Conservation (phyloP, 2,329 filamentous ascomycete genomes). For the Aureobasidium sp. region DNA sequence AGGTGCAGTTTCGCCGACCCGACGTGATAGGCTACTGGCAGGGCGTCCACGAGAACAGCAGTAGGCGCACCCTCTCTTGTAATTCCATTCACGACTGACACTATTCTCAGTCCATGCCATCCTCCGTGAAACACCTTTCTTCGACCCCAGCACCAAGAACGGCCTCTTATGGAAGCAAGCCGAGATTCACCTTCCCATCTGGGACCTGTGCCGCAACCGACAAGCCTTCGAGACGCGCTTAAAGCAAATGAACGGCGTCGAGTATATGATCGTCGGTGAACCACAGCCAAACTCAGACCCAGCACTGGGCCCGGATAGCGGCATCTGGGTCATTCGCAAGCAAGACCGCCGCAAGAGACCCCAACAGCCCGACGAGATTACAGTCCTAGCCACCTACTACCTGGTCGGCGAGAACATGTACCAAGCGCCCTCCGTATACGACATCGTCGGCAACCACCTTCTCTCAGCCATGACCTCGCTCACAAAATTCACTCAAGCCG, state of each 20-base stretch:
- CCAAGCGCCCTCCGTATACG: conserved; percentile 55
- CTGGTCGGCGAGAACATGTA: conserved; percentile 54
- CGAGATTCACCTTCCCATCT: conserved; percentile 42
- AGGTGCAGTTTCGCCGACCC: conserved; percentile 18
- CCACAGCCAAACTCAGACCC: conserved; percentile 40
- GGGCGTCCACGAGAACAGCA: conserved; percentile 16
- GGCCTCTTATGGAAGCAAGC: conserved; percentile 48
- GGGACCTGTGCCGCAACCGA: conserved; percentile 47
- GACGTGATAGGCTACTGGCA: conserved; percentile 17
- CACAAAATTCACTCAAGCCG: conserved; percentile 48
- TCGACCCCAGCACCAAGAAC: conserved; percentile 56
- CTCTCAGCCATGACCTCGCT: conserved; percentile 51
- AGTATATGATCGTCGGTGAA: conserved; percentile 54
- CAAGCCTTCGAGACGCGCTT: conserved; percentile 50
- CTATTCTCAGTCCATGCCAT: conserved; percentile 46
- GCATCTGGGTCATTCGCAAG: conserved; percentile 56
- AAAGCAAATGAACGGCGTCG: conserved; percentile 48
- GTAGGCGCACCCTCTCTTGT: background rate
- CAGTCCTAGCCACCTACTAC: conserved; percentile 52
- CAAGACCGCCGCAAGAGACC: conserved; percentile 41
- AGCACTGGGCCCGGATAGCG: conserved; percentile 32
- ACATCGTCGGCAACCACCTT: conserved; percentile 46
- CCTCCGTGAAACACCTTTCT: conserved; percentile 57
- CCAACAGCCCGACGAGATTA: conserved; percentile 42
- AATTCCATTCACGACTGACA: background rate